Conservation (phyloP, 257 asterid species). For the Hygrophila difformis region DNA sequence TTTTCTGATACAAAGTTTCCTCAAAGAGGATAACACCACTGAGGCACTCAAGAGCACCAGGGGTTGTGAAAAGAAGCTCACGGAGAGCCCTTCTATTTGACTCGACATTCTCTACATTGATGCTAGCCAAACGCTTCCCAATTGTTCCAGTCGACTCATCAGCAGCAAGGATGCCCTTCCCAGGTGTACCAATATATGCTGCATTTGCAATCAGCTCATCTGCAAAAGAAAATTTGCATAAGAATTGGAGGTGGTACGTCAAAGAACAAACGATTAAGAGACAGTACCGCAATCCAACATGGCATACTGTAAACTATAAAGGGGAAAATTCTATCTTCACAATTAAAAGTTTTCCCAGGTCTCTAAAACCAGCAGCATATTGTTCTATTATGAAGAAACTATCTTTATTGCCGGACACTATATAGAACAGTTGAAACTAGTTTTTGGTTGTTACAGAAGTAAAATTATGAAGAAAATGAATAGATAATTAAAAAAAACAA, state of each 20-base stretch:
- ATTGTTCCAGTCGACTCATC: conserved; percentile 95
- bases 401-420: no score
- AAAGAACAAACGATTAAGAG: background rate
- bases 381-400: no score
- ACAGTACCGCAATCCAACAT: background rate
- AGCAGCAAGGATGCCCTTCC: conserved; percentile 95
- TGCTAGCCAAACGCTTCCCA: conserved; percentile 78
- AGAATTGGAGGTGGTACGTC: background rate
- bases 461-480: no score
- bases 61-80: conserved; percentile 76
- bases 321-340: no score
- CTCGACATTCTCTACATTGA: conserved; percentile 74
- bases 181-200: conserved; percentile 76
- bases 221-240: conserved; percentile 14
- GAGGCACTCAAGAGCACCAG: conserved; percentile 71
- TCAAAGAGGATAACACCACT: conserved; percentile 85
- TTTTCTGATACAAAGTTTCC: conserved; percentile 85
- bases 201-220: conserved; percentile 88
- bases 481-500: no score
- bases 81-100: conserved; percentile 76
- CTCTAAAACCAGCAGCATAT: no score
- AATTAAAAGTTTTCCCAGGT: no score
- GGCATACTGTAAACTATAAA: no score
- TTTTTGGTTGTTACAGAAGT: no score
- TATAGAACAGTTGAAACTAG: no score